These are phyloP conservation scores for Ophiostoma piceae DNA, from an alignment of 2,329 filamentous ascomycete species.

Conservation along the genomic window DNA sequence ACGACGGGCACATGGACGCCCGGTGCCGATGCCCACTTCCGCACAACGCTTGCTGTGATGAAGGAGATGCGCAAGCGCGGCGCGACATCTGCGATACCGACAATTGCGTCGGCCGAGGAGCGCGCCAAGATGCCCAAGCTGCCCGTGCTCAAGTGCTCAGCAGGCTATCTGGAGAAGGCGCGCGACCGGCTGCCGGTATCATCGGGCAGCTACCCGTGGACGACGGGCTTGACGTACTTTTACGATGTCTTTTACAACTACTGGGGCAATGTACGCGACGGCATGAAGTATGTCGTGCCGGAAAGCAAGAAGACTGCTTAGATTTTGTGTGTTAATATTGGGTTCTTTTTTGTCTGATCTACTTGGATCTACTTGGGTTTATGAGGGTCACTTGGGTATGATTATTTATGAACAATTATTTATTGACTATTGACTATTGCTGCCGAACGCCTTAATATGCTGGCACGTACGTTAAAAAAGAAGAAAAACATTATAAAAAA, in stretches of 20 bases:
- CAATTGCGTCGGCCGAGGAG: slow-evolving; percentile 25
- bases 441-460: background rate
- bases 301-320: slow-evolving; percentile 19
- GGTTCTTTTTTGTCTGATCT: background rate
- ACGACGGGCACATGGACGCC: slow-evolving; percentile 58
- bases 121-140: slow-evolving; percentile 25
- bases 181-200: slow-evolving; percentile 30
- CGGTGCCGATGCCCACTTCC: slow-evolving; percentile 44
- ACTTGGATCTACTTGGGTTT: background rate
- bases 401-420: background rate
- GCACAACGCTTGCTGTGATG: slow-evolving; percentile 27
- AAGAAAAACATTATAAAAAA: background rate
- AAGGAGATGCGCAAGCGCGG: slow-evolving; percentile 23
- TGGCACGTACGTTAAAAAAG: background rate
- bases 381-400: background rate
- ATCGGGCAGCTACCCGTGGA: slow-evolving; percentile 31
- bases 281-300: slow-evolving; percentile 24
- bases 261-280: slow-evolving; percentile 23
- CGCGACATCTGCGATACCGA: slow-evolving; percentile 29
- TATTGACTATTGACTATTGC: background rate
- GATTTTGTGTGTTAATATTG: background rate
- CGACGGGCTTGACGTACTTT: slow-evolving; percentile 29
- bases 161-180: slow-evolving; percentile 31
- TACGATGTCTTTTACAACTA: slow-evolving; percentile 32
- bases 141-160: slow-evolving; percentile 29